Evolutionary conservation across 2,329 filamentous ascomycete species (phyloP).

Genomic region (Cladophialophora bantiana): DNA sequence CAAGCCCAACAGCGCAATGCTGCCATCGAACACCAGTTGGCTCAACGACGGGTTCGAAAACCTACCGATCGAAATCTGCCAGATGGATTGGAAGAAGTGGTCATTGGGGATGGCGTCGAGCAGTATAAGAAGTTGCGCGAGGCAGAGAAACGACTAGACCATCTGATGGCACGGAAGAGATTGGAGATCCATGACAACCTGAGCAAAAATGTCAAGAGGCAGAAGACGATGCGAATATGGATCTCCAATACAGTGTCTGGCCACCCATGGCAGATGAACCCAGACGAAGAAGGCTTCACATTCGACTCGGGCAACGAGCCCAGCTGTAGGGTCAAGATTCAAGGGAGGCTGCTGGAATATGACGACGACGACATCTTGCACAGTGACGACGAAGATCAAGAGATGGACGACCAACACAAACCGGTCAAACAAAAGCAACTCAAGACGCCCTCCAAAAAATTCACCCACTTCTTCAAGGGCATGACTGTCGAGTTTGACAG

Average conservation of each 20-base stretch:
- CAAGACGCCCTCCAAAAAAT: slow-evolving; percentile 50
- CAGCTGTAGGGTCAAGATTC: slow-evolving; percentile 88
- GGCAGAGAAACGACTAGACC: slow-evolving; percentile 85
- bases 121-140: slow-evolving; percentile 86
- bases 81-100: slow-evolving; percentile 82
- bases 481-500: slow-evolving; percentile 61
- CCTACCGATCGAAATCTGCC: slow-evolving; percentile 95
- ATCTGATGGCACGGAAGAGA: slow-evolving; percentile 91
- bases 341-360: slow-evolving; percentile 81
- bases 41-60: slow-evolving; percentile 82
- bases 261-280: slow-evolving; percentile 84
- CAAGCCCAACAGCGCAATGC: slow-evolving; percentile 39
- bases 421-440: slow-evolving; percentile 44
- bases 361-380: slow-evolving; percentile 62
- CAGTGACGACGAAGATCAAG: slow-evolving; percentile 56
- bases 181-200: slow-evolving; percentile 86
- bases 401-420: slow-evolving; percentile 51
- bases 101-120: slow-evolving; percentile 80
- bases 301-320: slow-evolving; percentile 79
- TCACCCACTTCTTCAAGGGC: slow-evolving; percentile 60
- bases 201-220: slow-evolving; percentile 76
- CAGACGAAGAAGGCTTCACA: slow-evolving; percentile 79
- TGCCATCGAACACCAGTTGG: slow-evolving; percentile 45
- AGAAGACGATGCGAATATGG: slow-evolving; percentile 89
- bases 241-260: slow-evolving; percentile 93